Evolutionary conservation across 306 rosid species (phyloP).

Genomic region (Cucumis melo): DNA sequence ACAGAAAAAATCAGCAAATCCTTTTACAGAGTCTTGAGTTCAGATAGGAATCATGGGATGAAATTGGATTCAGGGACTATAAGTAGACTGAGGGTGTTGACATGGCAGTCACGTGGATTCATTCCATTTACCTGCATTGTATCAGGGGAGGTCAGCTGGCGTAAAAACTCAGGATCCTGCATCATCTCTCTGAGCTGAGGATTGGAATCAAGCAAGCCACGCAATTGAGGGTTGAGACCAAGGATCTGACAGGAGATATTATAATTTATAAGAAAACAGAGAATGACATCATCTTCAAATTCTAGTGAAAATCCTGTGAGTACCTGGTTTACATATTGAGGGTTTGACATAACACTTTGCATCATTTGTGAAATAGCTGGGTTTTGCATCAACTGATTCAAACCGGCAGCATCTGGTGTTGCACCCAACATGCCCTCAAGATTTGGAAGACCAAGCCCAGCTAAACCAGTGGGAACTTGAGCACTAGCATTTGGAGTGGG

Average conservation of each 20-base stretch:
- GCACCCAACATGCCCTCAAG: conserved; percentile 47
- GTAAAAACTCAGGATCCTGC: conserved; percentile 72
- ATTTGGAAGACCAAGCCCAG: conserved; percentile 53
- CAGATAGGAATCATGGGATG: background rate
- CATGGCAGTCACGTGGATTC: conserved; percentile 3
- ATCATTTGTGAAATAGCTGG: conserved; percentile 78
- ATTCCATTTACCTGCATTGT: conserved; percentile 58
- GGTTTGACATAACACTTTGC: conserved; percentile 77
- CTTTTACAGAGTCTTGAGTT: background rate
- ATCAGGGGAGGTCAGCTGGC: conserved; percentile 69
- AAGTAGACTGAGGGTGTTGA: background rate
- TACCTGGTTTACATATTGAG: conserved; percentile 75
- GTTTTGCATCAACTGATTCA: conserved; percentile 69
- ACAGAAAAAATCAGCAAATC: background rate
- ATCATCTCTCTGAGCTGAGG: conserved; percentile 73
- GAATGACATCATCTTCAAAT: conserved; percentile 11
- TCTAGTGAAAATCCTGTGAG: background rate
- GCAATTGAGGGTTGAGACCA: conserved; percentile 48
- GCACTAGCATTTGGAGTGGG: conserved; percentile 42
- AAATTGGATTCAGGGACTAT: background rate
- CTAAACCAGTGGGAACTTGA: conserved; percentile 40
- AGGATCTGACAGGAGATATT: conserved; percentile 31
- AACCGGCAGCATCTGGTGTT: conserved; percentile 40
- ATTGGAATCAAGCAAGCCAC: conserved; percentile 53
- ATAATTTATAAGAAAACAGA: conserved; percentile 16